These are phyloP conservation scores for Sanghuangporus sanghuang DNA, from an alignment of 1,284 basidiomycete species.

Conservation along the genomic window DNA sequence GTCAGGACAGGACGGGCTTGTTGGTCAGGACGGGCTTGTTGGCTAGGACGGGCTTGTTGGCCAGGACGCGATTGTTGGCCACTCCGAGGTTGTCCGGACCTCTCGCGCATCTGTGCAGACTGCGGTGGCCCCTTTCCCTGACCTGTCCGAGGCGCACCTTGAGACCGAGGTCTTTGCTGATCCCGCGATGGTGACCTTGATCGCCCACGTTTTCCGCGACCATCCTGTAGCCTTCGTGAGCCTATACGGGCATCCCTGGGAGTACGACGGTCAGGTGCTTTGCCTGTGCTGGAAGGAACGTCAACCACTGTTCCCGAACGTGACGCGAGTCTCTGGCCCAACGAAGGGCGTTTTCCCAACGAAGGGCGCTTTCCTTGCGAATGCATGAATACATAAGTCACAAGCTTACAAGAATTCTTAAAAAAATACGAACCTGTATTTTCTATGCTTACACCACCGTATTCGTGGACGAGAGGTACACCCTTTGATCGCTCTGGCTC, in stretches of 20 bases:
- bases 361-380: background rate
- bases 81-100: background rate
- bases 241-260: background rate
- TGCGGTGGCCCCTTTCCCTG: background rate
- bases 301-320: background rate
- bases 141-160: background rate
- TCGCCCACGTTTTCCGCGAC: background rate
- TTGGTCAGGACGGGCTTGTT: too few species aligned
- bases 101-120: background rate
- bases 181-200: background rate
- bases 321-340: background rate
- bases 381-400: background rate
- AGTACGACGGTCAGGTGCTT: background rate
- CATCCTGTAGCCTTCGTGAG: background rate
- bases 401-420: background rate
- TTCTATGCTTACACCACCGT: conserved; percentile 9
- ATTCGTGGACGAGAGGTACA: conserved; percentile 12
- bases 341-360: background rate
- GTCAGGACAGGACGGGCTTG: too few species aligned
- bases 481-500: conserved; percentile 7
- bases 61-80: too few species aligned
- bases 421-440: background rate
- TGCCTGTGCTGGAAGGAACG: background rate
- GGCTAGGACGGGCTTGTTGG: too few species aligned
- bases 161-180: background rate